Percentiles rank a stretch among this genome's conserved stretches.
Conservation (phyloP, 164 flowering plant genomes). For the Amborella trichopoda region DNA sequence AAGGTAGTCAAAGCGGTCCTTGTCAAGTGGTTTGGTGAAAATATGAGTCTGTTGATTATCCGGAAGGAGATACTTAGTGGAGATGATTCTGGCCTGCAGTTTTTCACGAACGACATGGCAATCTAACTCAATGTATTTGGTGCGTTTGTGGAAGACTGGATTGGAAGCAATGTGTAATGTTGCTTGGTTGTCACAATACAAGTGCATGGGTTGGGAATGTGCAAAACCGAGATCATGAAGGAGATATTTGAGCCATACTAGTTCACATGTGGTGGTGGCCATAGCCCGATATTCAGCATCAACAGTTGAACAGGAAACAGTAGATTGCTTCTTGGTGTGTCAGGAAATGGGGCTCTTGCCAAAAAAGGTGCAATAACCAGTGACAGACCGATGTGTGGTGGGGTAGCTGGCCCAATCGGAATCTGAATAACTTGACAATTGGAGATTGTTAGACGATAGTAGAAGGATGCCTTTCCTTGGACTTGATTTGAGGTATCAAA, state of each 20-base stretch:
- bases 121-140: background rate
- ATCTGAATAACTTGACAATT: background rate
- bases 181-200: background rate
- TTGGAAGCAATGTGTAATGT: background rate
- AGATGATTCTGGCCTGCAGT: no score
- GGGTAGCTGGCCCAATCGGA: background rate
- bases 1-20: no score
- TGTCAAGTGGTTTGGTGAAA: no score
- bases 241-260: no score
- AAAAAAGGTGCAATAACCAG: background rate
- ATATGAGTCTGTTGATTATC: no score
- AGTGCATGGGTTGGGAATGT: background rate
- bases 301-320: background rate
- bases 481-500: background rate
- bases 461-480: background rate
- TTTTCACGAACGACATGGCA: conserved; percentile 3
- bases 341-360: background rate
- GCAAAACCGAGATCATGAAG: background rate
- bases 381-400: background rate
- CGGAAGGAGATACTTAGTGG: no score
- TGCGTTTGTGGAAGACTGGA: background rate
- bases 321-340: background rate
- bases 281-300: background rate
- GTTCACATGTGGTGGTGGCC: background rate
- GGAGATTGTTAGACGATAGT: background rate